Evolutionary conservation across 495 filamentous ascomycete genomes (phyloP).

Genomic region (Neurospora tetraspora): DNA sequence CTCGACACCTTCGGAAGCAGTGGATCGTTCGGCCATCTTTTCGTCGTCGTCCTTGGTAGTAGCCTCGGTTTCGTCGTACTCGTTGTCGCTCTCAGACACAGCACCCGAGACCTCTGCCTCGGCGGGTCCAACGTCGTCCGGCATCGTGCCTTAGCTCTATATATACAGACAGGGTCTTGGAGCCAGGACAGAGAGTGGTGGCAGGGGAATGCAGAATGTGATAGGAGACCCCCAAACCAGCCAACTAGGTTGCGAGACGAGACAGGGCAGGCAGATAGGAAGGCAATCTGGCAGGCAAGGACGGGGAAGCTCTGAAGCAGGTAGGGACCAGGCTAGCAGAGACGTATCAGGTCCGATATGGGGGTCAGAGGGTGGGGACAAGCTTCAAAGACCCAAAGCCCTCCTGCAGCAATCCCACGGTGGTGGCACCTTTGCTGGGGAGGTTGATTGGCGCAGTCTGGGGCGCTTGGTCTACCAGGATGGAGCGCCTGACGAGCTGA

Average conservation of each 20-base stretch:
- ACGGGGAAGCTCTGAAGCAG: not conserved
- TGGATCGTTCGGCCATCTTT: slow-evolving; percentile 45
- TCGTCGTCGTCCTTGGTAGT: slow-evolving; percentile 46
- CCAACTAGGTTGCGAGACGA: slow-evolving; percentile 17
- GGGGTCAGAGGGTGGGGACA: slow-evolving; percentile 9
- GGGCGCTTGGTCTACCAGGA: slow-evolving; percentile 10
- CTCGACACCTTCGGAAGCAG: slow-evolving; percentile 33
- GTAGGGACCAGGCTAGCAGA: not conserved
- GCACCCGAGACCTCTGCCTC: slow-evolving; percentile 42
- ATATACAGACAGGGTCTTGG: slow-evolving; percentile 24
- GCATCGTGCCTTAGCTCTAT: slow-evolving; percentile 40
- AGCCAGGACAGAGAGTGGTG: slow-evolving; percentile 7
- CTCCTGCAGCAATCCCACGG: slow-evolving; percentile 22
- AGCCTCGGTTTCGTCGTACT: slow-evolving; percentile 36
- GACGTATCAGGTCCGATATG: slow-evolving; percentile 9
- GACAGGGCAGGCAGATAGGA: slow-evolving; percentile 2
- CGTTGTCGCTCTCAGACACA: slow-evolving; percentile 47
- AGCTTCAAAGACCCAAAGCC: slow-evolving; percentile 5
- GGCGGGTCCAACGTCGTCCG: slow-evolving; percentile 33
- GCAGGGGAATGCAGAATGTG: slow-evolving; percentile 24
- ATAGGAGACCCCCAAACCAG: slow-evolving; percentile 15
- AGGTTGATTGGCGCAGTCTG: slow-evolving; percentile 19
- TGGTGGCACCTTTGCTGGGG: slow-evolving; percentile 17
- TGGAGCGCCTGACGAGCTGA: slow-evolving; percentile 7
- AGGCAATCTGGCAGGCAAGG: not conserved